phyloP scores from a whole-genome alignment of 306 rosid genomes.

The Cucurbita ficifolia region DNA sequence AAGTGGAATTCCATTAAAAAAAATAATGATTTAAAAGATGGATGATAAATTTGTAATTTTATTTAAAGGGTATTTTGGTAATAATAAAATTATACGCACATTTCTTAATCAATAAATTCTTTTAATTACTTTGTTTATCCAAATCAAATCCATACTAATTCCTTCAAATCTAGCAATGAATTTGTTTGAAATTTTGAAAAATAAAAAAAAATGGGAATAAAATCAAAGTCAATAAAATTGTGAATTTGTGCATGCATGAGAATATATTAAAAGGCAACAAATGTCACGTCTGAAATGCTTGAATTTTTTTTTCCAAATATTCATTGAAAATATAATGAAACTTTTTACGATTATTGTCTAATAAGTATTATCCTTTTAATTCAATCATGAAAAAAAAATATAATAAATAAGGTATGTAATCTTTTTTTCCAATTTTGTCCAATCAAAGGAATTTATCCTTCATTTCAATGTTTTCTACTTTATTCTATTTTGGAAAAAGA shows the following conservation, averaged over 20 bases:
- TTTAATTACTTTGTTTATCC: background rate
- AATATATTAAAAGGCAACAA: background rate
- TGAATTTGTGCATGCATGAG: background rate
- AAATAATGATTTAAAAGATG: background rate
- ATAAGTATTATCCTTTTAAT: background rate
- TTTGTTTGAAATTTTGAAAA: background rate
- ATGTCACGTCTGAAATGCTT: background rate
- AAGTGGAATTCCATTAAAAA: background rate
- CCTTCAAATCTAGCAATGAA: background rate
- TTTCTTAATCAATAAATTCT: background rate
- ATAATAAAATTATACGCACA: background rate
- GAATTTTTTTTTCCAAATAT: too few species aligned
- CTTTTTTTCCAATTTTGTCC: background rate
- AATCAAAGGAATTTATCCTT: conserved; percentile 8
- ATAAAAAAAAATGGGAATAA: background rate
- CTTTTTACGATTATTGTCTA: background rate
- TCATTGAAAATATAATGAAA: background rate
- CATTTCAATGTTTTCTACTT: background rate
- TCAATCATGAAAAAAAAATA: background rate
- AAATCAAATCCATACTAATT: background rate
- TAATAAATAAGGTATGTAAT: background rate
- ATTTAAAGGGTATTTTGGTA: background rate
- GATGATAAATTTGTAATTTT: background rate
- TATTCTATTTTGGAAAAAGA: background rate
- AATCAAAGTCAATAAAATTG: background rate